phyloP scores from a whole-genome alignment of 208 protist genomes.

The Acanthamoeba culbertsoni region DNA sequence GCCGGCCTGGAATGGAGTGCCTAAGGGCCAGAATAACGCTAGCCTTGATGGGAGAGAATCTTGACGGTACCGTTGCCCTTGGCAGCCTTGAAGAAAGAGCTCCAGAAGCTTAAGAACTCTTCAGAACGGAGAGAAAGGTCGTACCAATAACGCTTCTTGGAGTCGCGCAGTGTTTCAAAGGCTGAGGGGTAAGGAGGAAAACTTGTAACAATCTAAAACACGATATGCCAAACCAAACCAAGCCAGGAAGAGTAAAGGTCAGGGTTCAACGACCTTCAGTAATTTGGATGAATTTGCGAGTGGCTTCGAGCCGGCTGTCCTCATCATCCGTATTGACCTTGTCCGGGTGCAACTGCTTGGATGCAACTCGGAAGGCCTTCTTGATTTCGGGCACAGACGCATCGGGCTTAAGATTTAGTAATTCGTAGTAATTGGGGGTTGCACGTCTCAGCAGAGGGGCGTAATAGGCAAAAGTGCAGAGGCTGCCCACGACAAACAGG shows the following conservation, averaged over 20 bases:
- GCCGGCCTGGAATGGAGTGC: neutral
- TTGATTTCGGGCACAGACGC: slow-evolving; percentile 49
- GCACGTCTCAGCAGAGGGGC: neutral
- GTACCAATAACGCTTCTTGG: slow-evolving; percentile 53
- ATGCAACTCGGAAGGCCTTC: slow-evolving; percentile 20
- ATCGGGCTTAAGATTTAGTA: neutral
- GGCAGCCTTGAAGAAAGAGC: neutral
- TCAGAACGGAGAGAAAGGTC: neutral
- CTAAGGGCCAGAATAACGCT: neutral
- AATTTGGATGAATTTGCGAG: neutral
- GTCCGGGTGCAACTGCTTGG: slow-evolving; percentile 46
- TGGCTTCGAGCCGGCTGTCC: neutral
- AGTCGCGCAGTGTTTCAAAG: slow-evolving; percentile 40
- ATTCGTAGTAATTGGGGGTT: slow-evolving; percentile 55
- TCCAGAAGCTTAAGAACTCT: slow-evolving; percentile 44
- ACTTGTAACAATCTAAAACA: neutral
- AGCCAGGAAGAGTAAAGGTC: neutral
- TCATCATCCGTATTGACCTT: neutral
- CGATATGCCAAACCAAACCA: neutral
- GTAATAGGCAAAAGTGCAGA: slow-evolving; percentile 29
- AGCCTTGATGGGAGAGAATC: neutral
- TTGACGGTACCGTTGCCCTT: neutral
- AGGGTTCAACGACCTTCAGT: neutral
- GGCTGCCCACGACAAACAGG: slow-evolving; percentile 36
- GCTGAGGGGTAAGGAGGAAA: neutral